Percentiles rank a stretch among this genome's conserved stretches.
Evolutionary conservation across 139 green algal genomes (phyloP).

Genomic region (Limnomonas spitsbergensis): DNA sequence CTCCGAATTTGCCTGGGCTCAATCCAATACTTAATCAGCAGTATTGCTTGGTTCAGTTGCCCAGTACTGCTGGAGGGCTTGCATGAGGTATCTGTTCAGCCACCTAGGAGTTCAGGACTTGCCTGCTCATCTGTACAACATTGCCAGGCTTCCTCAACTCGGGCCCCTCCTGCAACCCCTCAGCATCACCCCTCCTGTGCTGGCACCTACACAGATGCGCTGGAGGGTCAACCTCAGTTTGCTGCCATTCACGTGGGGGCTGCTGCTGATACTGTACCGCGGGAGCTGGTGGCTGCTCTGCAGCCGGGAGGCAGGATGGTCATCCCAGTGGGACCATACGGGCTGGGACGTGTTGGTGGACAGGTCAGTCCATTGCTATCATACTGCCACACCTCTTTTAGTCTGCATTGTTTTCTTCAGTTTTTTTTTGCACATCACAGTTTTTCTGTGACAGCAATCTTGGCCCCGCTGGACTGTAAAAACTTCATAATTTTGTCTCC

Average conservation of each 20-base stretch:
- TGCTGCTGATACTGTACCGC: slow-evolving; percentile 70
- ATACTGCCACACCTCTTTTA: no score
- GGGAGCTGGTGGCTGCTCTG: slow-evolving; percentile 60
- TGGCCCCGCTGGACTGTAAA: no score
- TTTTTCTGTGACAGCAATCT: no score
- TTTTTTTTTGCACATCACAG: no score
- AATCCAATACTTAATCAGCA: no score
- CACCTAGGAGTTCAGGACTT: background rate
- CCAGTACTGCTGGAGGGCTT: no score
- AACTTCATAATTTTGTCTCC: background rate
- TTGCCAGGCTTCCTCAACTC: background rate
- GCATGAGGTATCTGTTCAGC: background rate
- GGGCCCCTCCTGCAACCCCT: no score
- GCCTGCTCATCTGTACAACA: no score
- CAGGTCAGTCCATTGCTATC: background rate
- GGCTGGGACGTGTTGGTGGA: background rate
- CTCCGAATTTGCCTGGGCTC: no score
- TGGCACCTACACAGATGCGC: slow-evolving; percentile 27
- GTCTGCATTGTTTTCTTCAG: no score
- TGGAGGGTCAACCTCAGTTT: slow-evolving; percentile 60
- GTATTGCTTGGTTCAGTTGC: no score
- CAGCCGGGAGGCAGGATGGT: slow-evolving; percentile 70
- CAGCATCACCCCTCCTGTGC: background rate
- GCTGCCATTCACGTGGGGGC: slow-evolving; percentile 94
- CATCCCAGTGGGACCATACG: slow-evolving; percentile 65